A percentile compares a stretch with the other conserved stretches of the same genome.
Conservation (phyloP, 352 stramenopile genomes). For the Phytophthora meadii region DNA sequence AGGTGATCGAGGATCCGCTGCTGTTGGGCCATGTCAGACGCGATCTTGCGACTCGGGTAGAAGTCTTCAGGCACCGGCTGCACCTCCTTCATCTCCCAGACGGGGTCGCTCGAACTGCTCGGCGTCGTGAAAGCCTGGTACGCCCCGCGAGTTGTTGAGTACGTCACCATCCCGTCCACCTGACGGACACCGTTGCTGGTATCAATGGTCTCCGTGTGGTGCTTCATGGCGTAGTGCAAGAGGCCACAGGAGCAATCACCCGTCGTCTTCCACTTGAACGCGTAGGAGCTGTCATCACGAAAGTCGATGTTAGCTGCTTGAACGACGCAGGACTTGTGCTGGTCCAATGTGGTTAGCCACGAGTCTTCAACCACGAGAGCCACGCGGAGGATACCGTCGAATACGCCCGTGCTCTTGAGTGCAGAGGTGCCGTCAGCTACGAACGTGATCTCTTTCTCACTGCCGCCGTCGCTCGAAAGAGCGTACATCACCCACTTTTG, state of each 20-base stretch:
- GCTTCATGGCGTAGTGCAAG: constrained; percentile 65
- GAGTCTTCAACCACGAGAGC: constrained; percentile 50
- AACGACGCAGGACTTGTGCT: constrained; percentile 62
- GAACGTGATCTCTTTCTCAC: constrained; percentile 52
- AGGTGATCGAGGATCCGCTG: constrained; percentile 56
- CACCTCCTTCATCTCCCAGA: constrained; percentile 60
- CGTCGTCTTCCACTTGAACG: constrained; percentile 65
- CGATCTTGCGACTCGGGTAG: constrained; percentile 51
- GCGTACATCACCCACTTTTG: constrained; percentile 70
- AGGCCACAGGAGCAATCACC: constrained; percentile 60
- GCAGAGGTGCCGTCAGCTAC: constrained; percentile 41
- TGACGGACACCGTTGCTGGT: constrained; percentile 24
- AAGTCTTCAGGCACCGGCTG: constrained; percentile 52
- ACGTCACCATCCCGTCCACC: constrained; percentile 46
- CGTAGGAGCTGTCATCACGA: constrained; percentile 52
- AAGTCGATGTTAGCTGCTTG: constrained; percentile 50
- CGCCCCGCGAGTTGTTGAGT: constrained; percentile 64
- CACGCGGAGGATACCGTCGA: constrained; percentile 57
- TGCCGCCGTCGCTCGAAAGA: constrained; percentile 46
- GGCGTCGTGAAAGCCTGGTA: constrained; percentile 53
- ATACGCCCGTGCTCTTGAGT: constrained; percentile 42
- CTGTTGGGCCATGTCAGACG: constrained; percentile 32
- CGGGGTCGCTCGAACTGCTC: constrained; percentile 10
- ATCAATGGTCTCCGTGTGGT: constrained; percentile 60
- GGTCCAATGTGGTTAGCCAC: constrained; percentile 47